A percentile compares a stretch with the other conserved stretches of the same genome.
Evolutionary conservation across 73 alveolate genomes (phyloP).

Genomic region (Paramecium primaurelia): DNA sequence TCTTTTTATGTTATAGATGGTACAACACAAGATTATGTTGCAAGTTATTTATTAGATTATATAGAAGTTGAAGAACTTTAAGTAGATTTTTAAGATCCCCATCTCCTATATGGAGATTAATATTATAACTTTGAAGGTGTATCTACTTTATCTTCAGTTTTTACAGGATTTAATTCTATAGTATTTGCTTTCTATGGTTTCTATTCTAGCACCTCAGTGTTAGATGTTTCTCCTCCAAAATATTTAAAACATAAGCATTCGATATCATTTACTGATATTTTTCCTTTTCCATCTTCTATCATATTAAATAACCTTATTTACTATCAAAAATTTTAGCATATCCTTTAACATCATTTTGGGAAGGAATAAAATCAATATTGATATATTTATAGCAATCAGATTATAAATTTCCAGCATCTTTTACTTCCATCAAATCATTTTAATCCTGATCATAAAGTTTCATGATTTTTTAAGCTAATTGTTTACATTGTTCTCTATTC

Average conservation of each 20-base stretch:
- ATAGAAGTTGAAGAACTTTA: background rate
- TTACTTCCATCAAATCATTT: background rate
- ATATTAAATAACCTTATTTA: background rate
- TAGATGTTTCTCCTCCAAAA: background rate
- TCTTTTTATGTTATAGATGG: background rate
- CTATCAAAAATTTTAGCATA: slow-evolving; percentile 34
- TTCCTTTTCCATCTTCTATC: slow-evolving; percentile 8
- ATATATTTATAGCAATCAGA: slow-evolving; percentile 47
- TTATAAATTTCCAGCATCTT: background rate
- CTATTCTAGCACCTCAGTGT: background rate
- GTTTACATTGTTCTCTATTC: background rate
- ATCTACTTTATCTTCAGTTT: background rate
- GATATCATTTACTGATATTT: background rate
- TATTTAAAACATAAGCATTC: background rate
- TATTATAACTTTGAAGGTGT: background rate
- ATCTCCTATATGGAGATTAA: background rate
- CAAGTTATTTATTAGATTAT: background rate
- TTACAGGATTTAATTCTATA: background rate
- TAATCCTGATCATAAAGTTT: background rate
- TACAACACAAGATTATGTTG: background rate
- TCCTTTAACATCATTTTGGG: background rate
- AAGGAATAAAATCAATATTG: background rate
- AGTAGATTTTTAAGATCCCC: background rate
- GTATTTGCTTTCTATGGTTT: background rate
- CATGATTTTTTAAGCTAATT: background rate